These are phyloP conservation scores for Bombardia bombarda DNA, from an alignment of 495 filamentous ascomycete species.

Conservation along the genomic window DNA sequence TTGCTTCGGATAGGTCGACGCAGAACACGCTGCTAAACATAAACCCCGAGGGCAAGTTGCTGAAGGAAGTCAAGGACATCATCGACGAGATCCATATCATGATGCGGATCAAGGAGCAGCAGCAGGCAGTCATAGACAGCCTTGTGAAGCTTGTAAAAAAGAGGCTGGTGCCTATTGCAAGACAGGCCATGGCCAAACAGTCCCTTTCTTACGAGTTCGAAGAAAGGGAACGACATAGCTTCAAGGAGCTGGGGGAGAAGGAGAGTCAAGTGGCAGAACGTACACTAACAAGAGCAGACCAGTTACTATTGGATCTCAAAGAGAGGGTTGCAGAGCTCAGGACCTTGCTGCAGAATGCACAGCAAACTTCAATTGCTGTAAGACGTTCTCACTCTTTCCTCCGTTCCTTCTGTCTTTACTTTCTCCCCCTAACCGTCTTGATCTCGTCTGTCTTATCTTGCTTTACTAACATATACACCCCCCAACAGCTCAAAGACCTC, in stretches of 20 bases:
- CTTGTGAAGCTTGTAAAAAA: constrained; percentile 48
- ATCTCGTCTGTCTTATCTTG: background rate
- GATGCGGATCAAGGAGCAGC: constrained; percentile 49
- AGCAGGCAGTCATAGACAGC: constrained; percentile 49
- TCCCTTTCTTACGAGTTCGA: background rate
- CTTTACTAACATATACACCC: background rate
- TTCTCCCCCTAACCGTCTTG: background rate
- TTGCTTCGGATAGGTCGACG: constrained; percentile 31
- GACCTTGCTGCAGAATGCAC: constrained; percentile 15
- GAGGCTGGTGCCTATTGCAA: background rate
- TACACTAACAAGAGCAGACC: constrained; percentile 13
- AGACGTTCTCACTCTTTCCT: too few species aligned
- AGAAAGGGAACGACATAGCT: background rate
- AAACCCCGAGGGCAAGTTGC: constrained; percentile 56
- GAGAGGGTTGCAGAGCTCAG: constrained; percentile 17
- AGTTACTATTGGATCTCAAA: constrained; percentile 11
- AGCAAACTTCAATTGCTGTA: constrained; percentile 15
- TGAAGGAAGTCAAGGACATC: constrained; percentile 64
- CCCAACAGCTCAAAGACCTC: constrained; percentile 33
- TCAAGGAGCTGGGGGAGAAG: background rate
- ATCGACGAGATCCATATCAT: constrained; percentile 68
- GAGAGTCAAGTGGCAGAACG: constrained; percentile 6
- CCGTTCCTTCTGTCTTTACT: background rate
- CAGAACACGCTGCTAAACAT: constrained; percentile 57
- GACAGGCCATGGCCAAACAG: background rate